phyloP scores from a whole-genome alignment of 768 basidiomycete genomes.

The Mycena sanguinolenta region DNA sequence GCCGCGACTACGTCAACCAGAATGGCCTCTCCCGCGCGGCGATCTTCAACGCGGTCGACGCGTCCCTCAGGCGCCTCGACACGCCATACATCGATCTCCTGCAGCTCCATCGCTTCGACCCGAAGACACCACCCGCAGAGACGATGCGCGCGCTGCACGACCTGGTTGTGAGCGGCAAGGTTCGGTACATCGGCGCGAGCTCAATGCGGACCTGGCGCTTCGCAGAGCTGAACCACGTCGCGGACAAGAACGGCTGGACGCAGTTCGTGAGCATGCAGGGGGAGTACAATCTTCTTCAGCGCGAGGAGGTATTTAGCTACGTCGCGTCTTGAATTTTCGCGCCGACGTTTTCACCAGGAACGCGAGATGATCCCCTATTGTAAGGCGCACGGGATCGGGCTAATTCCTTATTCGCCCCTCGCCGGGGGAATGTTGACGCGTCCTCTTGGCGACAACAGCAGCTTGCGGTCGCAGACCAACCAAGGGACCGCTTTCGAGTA shows the following conservation, averaged over 20 bases:
- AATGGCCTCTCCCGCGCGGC: conserved; percentile 42
- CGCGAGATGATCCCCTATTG: conserved; percentile 61
- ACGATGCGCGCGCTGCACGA: conserved; percentile 63
- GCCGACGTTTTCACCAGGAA: conserved; percentile 48
- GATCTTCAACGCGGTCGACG: conserved; percentile 52
- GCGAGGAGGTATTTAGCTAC: conserved; percentile 58
- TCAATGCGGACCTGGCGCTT: conserved; percentile 64
- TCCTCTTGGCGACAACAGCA: conserved; percentile 46
- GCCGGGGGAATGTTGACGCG: conserved; percentile 53
- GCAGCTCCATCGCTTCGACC: conserved; percentile 60
- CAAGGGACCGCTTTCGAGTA: conserved; percentile 40
- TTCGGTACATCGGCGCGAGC: conserved; percentile 61
- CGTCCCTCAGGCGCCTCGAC: conserved; percentile 45
- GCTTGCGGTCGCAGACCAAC: conserved; percentile 31
- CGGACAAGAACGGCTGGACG: conserved; percentile 61
- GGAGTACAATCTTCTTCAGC: conserved; percentile 66
- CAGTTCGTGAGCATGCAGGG: conserved; percentile 70
- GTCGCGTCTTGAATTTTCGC: background rate
- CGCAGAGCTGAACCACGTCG: conserved; percentile 58
- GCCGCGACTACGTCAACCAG: conserved; percentile 41
- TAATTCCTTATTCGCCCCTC: conserved; percentile 67
- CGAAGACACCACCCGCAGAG: conserved; percentile 49
- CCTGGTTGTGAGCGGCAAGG: conserved; percentile 56
- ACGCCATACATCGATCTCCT: conserved; percentile 50
- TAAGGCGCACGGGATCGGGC: conserved; percentile 62